Evolutionary conservation across 257 asterid species (phyloP).

Genomic region (Scutellaria baicalensis): DNA sequence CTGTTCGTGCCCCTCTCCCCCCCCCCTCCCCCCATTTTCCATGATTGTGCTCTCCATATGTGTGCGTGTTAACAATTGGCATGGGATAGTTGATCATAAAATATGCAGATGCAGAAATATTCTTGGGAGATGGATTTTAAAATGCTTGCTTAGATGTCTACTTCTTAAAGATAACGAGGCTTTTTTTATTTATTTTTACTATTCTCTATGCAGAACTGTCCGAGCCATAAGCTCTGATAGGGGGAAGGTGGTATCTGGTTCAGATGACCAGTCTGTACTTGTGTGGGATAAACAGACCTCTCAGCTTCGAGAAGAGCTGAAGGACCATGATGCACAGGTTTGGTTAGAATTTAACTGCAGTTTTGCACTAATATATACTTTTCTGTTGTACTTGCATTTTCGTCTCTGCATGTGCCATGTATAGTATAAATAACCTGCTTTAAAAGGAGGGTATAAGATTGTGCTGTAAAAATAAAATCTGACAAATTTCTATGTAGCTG

Average conservation of each 20-base stretch:
- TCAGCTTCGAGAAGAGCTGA: conserved; percentile 90
- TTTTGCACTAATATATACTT: background rate
- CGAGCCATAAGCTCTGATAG: conserved; percentile 94
- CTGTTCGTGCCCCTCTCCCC: background rate
- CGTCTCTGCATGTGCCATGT: background rate
- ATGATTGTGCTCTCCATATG: background rate
- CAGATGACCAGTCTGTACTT: conserved; percentile 92
- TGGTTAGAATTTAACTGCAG: background rate
- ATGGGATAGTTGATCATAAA: background rate
- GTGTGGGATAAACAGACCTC: conserved; percentile 98
- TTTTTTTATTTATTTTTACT: background rate
- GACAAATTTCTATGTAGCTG: background rate
- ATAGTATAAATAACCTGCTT: background rate
- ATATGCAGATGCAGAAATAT: background rate
- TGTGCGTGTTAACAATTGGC: background rate
- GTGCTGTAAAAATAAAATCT: background rate
- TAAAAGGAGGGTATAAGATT: background rate
- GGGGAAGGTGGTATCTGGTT: conserved; percentile 93
- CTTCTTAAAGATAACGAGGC: background rate
- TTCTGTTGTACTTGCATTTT: background rate
- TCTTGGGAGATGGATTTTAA: background rate
- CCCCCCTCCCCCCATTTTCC: background rate
- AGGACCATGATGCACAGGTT: conserved; percentile 89
- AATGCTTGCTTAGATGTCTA: background rate
- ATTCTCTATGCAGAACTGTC: conserved; percentile 53